Base-by-base conservation (phyloP, 768 basidiomycete species). In the Suillus placidus region DNA sequence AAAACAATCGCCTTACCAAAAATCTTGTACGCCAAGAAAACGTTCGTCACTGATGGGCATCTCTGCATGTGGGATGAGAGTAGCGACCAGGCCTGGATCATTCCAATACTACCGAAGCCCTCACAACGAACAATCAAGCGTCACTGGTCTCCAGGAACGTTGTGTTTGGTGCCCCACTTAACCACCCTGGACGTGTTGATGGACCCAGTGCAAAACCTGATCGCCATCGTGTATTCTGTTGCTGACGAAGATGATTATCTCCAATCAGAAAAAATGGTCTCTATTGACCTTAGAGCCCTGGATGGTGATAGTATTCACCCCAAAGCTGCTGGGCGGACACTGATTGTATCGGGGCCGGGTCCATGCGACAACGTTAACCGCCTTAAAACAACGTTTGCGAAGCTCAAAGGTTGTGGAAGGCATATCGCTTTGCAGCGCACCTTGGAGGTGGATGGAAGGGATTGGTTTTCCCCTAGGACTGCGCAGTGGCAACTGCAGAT, bases 321-420 rank as follows among this genome's bases (percentile, higher is more conserved):
- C 10, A 7, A 47, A 47, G 45, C 45, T 13, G 45, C 45, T n/a
- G 12, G n/a, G 6, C n/a, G 12, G 4, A 23, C n/a, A 1, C 45
- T 47, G 13, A 0, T 13, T 23, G 4, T n/a, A n/a, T 9, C 1
- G 43, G 43, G 4, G 20, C 4, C 0, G 18, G 1, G 4, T 1
- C 9, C 9, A 10, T n/a, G 4, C 4, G 43, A 45, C 20, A 10
- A n/a, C 43, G 2, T 42, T 37, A 5, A 42, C 40, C 14, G 6
- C 40, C 16, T 26, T 26, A 14, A 42, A 42, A 42, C 26, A 26
- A 26, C 26, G 2, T 26, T 1, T 45, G 18, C 20, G 18, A 45
- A n/a, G 43, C 43, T 45, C 43, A n/a, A 45, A 10, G 9, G 43
- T 10, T 45, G 18, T 20, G 43, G 43, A 10, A 45, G 43, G 20